Evolutionary conservation across 768 basidiomycete genomes (phyloP), one percentile per base, ranked within the genome.

Genomic region (Coprinopsis marcescibilis): DNA sequence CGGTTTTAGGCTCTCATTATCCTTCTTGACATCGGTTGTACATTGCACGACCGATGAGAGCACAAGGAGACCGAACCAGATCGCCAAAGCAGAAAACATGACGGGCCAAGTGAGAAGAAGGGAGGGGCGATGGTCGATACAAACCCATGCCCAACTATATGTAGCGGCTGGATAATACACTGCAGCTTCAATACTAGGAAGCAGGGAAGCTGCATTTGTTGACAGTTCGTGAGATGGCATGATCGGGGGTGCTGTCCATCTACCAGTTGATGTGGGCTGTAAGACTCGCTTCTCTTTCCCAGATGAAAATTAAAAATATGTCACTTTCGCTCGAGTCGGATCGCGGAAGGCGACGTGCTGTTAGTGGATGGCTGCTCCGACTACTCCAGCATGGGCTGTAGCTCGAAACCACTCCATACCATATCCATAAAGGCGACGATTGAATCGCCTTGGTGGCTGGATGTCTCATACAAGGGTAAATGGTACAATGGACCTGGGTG

Each of bases 171-270:
- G 24, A 25, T 7, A 26, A 48, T 8, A 17, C 17, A 26, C 30
- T n/a, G 43, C 17, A 21, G 17, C 41, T 3, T 13, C 26, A 15
- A 13, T 36, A 8, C 12, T 55, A 45, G 52, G 52, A 50, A 41
- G 50, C 49, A 54, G 45, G 43, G 42, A 37, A 10, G 24, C n/a
- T 12, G n/a, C n/a, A n/a, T 21, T 41, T 48, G 57, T 37, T 66
- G 65, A 62, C 65, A 65, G 47, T 52, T 37, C 57, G 58, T 65
- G 62, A 56, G 62, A 59, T 42, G 55, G 40, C 19, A 49, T 45
- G 52, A 43, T 56, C 64, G 67, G 64, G 66, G 66, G 61, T 67
- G 61, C 67, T 68, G 66, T 68, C 67, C 52, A 62, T 54, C 49
- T 47, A 32, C 33, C 41, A 40, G 26, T 32, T 52, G 55, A 52